A percentile compares a stretch with the other conserved stretches of the same genome.
These are phyloP conservation scores for Skeletonema costatum DNA, from an alignment of 108 stramenopile genomes.

Conservation along the genomic window DNA sequence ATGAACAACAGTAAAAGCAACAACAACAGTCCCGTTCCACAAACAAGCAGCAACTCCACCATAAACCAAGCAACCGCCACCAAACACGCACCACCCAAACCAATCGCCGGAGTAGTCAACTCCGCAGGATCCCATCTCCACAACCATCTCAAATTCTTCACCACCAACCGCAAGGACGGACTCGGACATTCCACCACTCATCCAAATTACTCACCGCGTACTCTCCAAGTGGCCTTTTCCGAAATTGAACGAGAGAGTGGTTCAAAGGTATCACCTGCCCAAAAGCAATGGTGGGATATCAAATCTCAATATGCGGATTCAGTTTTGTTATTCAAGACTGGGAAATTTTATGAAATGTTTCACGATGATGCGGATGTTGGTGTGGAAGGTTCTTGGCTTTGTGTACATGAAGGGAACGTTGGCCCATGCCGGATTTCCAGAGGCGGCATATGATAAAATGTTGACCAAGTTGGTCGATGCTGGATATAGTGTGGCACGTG, in stretches of 20 bases:
- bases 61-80: background rate
- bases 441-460: constrained; percentile 89
- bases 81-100: constrained; percentile 1
- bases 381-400: constrained; percentile 80
- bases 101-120: constrained; percentile 60
- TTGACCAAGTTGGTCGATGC: constrained; percentile 87
- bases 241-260: constrained; percentile 49
- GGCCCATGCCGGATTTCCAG: constrained; percentile 98
- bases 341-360: constrained; percentile 95
- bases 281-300: constrained; percentile 98
- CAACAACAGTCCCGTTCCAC: background rate
- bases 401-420: constrained; percentile 96
- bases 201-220: constrained; percentile 89
- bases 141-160: constrained; percentile 85
- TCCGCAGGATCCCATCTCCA: constrained; percentile 87
- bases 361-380: constrained; percentile 98
- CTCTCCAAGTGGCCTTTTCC: constrained; percentile 65
- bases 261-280: constrained; percentile 82
- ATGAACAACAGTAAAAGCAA: background rate
- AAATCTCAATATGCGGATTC: constrained; percentile 96
- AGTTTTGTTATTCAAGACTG: constrained; percentile 98
- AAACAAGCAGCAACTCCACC: constrained; percentile 4
- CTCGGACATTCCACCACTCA: constrained; percentile 58
- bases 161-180: constrained; percentile 70
- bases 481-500: constrained; percentile 97